Evolutionary conservation across 805 yeast genomes (phyloP).

Genomic region (Debaryomyces hansenii): DNA sequence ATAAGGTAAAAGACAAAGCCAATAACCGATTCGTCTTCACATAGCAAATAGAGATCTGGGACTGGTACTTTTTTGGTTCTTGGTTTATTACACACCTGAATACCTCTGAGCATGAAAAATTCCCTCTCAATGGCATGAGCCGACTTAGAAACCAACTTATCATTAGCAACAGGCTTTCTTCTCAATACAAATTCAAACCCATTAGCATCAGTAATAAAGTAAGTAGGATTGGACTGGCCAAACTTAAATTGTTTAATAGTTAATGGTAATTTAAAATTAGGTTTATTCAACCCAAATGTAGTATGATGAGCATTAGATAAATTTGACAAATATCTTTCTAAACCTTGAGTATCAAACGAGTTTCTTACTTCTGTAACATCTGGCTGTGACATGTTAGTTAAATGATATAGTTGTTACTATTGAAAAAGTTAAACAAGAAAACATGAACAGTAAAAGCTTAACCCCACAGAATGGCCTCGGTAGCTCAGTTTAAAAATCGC

Average conservation of each 20-base stretch:
- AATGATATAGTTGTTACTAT: neutral
- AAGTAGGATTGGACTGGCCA: conserved; percentile 68
- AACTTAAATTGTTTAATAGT: conserved; percentile 52
- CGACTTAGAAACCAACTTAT: conserved; percentile 49
- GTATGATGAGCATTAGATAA: conserved; percentile 13
- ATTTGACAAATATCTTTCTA: conserved; percentile 22
- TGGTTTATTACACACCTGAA: conserved; percentile 27
- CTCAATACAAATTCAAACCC: conserved; percentile 49
- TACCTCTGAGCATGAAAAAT: conserved; percentile 48
- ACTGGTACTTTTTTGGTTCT: conserved; percentile 45
- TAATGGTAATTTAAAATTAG: conserved; percentile 27
- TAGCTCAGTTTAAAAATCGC: too few species aligned
- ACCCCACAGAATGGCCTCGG: too few species aligned
- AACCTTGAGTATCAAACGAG: conserved; percentile 25
- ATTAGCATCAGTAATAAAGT: conserved; percentile 43
- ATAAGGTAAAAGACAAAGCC: conserved; percentile 61
- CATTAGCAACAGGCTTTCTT: conserved; percentile 54
- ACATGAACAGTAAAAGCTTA: too few species aligned
- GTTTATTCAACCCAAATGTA: conserved; percentile 23
- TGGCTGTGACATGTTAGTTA: conserved; percentile 7
- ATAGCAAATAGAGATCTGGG: conserved; percentile 51
- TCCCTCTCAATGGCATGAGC: conserved; percentile 68
- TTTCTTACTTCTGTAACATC: conserved; percentile 35
- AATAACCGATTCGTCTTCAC: conserved; percentile 55
- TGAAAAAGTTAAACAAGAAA: too few species aligned